Evolutionary conservation across 441 rosid species (phyloP), one percentile per base, ranked within the genome.

Genomic region (Erodium moschatum): DNA sequence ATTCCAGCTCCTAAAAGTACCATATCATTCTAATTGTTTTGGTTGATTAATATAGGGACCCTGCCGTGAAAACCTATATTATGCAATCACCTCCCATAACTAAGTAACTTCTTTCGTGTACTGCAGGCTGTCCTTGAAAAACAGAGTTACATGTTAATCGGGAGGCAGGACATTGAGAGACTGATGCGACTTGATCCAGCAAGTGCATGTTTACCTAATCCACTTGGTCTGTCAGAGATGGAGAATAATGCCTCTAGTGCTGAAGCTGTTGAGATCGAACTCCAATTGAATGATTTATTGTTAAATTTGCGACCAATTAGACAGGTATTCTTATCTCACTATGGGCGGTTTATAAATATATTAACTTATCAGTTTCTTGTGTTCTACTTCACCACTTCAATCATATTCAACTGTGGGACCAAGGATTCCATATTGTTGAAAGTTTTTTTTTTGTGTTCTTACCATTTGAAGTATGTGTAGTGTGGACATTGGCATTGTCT

Each of bases 71-170:
- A 24, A 24, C 27, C 27, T 24, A 24, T 2, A 24, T 24, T 24
- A 24, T 24, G 27, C 27, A 24, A 24, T 24, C 27, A 24, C 27
- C 27, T 24, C 48, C 46, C 33, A 61, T 70, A 2, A 6, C 8
- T 6, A 24, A 24, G 27, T 38, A 58, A 67, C 66, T 67, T 75
- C 67, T 64, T 66, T 78, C 71, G 69, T 62, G 61, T 72, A 70
- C 80, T 76, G 71, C 89, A 95, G 99, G 98, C 99, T 65, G 98
- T 95, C 80, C 92, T 95, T 70, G 97, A 95, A 85, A 95, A 92
- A 84, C 97, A 85, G 78, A 95, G 98, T 81, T 92, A 92, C 76
- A 90, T 87, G 98, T 85, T 95, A 69, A 92, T 95, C 68, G 99
- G 94, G 73, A 86, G 99, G 83, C 89, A 95, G 78, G 99, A 95